These are phyloP conservation scores for Colletotrichum musae DNA, from an alignment of 2,329 filamentous ascomycete genomes.

Conservation along the genomic window DNA sequence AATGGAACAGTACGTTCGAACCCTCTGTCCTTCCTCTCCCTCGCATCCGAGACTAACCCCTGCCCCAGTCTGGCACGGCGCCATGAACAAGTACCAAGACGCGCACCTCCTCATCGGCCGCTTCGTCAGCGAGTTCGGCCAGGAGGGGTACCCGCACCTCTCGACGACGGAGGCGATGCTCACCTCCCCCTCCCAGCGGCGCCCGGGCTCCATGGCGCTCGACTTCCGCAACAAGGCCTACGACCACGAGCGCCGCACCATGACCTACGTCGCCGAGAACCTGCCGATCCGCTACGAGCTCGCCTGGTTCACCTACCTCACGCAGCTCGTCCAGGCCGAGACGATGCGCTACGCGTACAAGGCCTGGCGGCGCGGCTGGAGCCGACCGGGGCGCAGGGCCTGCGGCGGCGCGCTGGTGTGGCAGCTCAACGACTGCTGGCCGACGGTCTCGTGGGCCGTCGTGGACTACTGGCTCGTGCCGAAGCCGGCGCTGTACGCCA, in stretches of 20 bases:
- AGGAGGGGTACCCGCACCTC: conserved; percentile 84
- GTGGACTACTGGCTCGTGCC: conserved; percentile 52
- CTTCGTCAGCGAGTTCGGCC: conserved; percentile 87
- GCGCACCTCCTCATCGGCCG: conserved; percentile 79
- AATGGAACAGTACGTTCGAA: conserved; percentile 73
- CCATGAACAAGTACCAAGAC: conserved; percentile 84
- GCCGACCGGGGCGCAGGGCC: conserved; percentile 66
- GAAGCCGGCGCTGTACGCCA: conserved; percentile 42
- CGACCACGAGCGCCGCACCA: conserved; percentile 81
- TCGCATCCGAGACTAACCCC: not conserved
- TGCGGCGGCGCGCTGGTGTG: conserved; percentile 77
- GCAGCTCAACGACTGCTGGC: conserved; percentile 82
- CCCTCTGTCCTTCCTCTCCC: not conserved
- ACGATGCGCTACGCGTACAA: conserved; percentile 66
- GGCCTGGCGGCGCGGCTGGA: conserved; percentile 75
- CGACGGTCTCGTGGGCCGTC: conserved; percentile 75
- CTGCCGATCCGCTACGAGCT: conserved; percentile 69
- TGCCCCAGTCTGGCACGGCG: conserved; percentile 78
- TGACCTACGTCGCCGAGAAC: conserved; percentile 83
- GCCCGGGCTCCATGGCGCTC: conserved; percentile 79
- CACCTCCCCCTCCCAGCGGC: conserved; percentile 64
- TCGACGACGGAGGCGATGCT: conserved; percentile 79
- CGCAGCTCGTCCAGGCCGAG: conserved; percentile 69
- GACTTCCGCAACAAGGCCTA: conserved; percentile 90
- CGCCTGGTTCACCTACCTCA: conserved; percentile 83